Percentiles rank a stretch among this genome's conserved stretches.
Evolutionary conservation across 2,329 filamentous ascomycete genomes (phyloP).

Genomic region (Huntiella bhutanensis): DNA sequence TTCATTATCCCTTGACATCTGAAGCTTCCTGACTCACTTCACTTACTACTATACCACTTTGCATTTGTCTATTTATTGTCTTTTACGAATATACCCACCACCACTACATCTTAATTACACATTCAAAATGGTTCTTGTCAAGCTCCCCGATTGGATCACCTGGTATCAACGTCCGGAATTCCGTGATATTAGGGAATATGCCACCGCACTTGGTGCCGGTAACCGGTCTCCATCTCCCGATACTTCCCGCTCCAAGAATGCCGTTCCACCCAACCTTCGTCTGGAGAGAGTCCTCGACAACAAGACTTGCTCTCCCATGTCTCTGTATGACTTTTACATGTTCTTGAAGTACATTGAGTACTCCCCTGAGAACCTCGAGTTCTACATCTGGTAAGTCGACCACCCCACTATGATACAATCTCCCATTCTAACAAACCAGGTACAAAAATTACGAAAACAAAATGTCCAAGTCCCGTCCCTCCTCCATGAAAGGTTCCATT

Average conservation of each 20-base stretch:
- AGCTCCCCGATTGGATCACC: constrained; percentile 19
- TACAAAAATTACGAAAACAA: constrained; percentile 25
- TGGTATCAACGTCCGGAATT: constrained; percentile 34
- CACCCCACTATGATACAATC: not conserved
- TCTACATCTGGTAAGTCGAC: constrained; percentile 26
- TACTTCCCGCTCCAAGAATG: constrained; percentile 17
- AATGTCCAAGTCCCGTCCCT: constrained; percentile 7
- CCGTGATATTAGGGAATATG: constrained; percentile 27
- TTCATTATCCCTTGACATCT: too few relatives aligned
- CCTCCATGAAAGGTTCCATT: constrained; percentile 11
- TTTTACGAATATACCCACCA: not conserved
- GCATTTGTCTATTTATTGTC: not conserved
- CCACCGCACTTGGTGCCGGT: constrained; percentile 20
- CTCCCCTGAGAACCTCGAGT: constrained; percentile 30
- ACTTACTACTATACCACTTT: not conserved
- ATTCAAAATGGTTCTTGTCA: constrained; percentile 11
- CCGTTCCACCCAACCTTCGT: constrained; percentile 22
- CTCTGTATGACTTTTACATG: constrained; percentile 31
- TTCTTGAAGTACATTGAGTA: constrained; percentile 31
- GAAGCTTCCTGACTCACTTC: not conserved
- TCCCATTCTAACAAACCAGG: constrained; percentile 15
- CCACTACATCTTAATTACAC: not conserved
- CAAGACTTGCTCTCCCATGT: constrained; percentile 31
- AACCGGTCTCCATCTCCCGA: constrained; percentile 20
- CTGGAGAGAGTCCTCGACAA: constrained; percentile 29